phyloP scores from a whole-genome alignment of 2,329 filamentous ascomycete genomes.

The Penicillium polonicum region DNA sequence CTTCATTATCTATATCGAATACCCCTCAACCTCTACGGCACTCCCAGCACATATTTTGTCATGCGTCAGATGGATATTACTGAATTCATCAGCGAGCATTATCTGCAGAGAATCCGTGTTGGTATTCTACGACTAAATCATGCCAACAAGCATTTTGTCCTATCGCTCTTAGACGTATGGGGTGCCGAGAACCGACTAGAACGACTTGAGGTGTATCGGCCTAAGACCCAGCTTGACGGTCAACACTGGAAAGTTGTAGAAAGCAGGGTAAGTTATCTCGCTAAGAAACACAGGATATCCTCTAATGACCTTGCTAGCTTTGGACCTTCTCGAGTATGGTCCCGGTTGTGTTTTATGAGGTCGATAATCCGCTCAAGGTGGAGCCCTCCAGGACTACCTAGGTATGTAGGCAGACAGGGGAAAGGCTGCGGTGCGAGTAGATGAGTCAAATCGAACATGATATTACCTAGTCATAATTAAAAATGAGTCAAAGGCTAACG shows the following conservation, averaged over 20 bases:
- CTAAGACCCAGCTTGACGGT: not conserved
- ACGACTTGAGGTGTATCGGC: not conserved
- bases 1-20: not conserved
- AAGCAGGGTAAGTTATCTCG: not conserved
- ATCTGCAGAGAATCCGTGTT: not conserved
- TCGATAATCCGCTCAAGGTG: not conserved
- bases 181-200: not conserved
- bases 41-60: not conserved
- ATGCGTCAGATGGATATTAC: not conserved
- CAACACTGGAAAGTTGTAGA: not conserved
- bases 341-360: not conserved
- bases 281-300: not conserved
- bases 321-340: not conserved
- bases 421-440: not conserved
- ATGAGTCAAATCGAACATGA: not conserved
- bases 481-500: not conserved
- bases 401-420: not conserved
- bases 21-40: not conserved
- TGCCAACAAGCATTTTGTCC: not conserved
- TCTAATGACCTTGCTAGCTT: not conserved
- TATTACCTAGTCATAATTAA: not conserved
- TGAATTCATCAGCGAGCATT: not conserved
- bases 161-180: not conserved
- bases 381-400: not conserved
- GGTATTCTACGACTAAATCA: not conserved